Base-by-base conservation (phyloP, 495 filamentous ascomycete genomes). In the Hypoxylon intermedium region DNA sequence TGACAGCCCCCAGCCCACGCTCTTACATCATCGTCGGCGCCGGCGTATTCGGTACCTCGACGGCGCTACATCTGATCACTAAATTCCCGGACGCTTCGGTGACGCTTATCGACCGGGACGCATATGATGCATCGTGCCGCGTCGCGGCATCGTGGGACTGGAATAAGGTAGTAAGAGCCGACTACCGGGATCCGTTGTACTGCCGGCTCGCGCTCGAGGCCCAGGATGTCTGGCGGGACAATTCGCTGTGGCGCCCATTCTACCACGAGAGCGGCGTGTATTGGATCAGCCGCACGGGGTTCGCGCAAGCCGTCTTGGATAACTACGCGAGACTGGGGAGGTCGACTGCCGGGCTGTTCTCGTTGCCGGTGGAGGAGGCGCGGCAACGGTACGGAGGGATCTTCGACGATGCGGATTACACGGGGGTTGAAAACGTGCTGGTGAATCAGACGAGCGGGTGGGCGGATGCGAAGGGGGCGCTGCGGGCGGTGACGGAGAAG, bases 151-250 rank as follows among this genome's bases (percentile, higher is more conserved):
- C 86, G 1, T 82, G 81, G 75, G 86, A 89, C 71, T 84, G 82
- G 76, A 88, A 87, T 65, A 88, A 88, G 61, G 83, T 88, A 12
- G 71, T 89, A 15, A 85, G 87, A 63, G 79, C 85, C 50, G 87
- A 89, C 65, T 90, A 89, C 70, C 70, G 74, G 28, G 79, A 86
- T 61, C 68, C 75, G 12, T 63, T 82, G 26, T 89, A 89, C 74
- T 79, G 75, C 57, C 53, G 73, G 41, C 74, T 88, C 9, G 86
- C 80, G 13, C 72, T 86, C 13, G 81, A 86, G 60, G 81, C 86
- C 0, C 76, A 79, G 41, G 75, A 81, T 33, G 68, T 77, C 21
- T 89, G 83, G 79, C 74, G 74, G 16, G 68, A 51, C 0, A 80
- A 83, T 69, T 78, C 82, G 3, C 66, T 86, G 1, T 86, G 77